These are phyloP conservation scores for Saccharomycopsis sp. DNA, from an alignment of 805 yeast species.

Conservation along the genomic window DNA sequence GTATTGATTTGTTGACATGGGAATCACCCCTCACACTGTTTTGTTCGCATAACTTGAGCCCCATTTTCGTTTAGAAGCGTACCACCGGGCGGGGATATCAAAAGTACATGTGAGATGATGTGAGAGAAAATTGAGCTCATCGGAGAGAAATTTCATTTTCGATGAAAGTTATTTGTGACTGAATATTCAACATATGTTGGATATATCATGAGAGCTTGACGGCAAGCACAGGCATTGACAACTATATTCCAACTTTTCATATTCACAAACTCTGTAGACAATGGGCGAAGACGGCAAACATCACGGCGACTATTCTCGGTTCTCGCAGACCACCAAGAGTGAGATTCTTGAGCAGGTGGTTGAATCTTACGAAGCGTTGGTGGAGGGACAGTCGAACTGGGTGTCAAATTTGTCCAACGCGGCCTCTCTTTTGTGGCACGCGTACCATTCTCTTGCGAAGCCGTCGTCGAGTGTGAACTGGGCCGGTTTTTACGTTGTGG, in stretches of 20 bases:
- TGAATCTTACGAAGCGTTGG: constrained; percentile 58
- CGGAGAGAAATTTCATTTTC: too few relatives aligned
- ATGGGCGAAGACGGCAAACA: constrained; percentile 29
- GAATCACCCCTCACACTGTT: too few relatives aligned
- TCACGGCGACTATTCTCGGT: constrained; percentile 74
- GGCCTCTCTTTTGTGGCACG: constrained; percentile 83
- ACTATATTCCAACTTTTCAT: background rate
- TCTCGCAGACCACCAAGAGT: constrained; percentile 33
- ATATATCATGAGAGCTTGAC: too few relatives aligned
- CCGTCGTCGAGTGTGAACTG: constrained; percentile 56
- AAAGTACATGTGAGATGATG: background rate
- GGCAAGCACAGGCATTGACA: too few relatives aligned
- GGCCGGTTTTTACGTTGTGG: constrained; percentile 82
- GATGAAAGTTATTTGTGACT: too few relatives aligned
- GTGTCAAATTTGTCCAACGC: constrained; percentile 84
- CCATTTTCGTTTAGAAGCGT: too few relatives aligned
- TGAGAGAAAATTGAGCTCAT: background rate
- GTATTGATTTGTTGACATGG: too few relatives aligned
- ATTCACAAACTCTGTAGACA: background rate
- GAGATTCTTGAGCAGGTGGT: constrained; percentile 56
- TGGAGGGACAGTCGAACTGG: constrained; percentile 67
- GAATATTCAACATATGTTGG: too few relatives aligned
- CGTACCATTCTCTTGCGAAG: constrained; percentile 53
- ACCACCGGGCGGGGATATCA: background rate
- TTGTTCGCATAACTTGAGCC: too few relatives aligned